Conservation (phyloP, 371 early-diverging fungal species). For the Mucor plumbeus region DNA sequence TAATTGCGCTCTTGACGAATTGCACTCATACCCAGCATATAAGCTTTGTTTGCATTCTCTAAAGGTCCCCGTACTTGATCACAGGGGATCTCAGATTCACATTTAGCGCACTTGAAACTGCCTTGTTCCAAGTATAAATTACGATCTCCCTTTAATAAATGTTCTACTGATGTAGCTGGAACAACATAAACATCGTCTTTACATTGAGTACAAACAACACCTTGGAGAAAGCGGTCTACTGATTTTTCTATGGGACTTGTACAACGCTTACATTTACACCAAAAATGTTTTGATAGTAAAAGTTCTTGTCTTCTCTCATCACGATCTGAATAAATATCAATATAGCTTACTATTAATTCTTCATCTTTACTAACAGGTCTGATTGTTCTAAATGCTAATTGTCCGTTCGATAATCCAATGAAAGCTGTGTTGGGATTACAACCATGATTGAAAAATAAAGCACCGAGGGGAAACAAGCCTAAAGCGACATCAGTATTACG, state of each 20-base stretch:
- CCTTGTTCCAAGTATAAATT: constrained; percentile 25
- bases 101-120: constrained; percentile 53
- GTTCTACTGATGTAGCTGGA: constrained; percentile 46
- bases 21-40: constrained; percentile 34
- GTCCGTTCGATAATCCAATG: constrained; percentile 56
- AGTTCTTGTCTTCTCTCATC: constrained; percentile 72
- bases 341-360: constrained; percentile 66
- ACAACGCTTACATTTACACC: constrained; percentile 79
- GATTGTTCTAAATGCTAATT: constrained; percentile 64
- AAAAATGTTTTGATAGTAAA: constrained; percentile 64
- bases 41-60: constrained; percentile 44
- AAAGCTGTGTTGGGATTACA: constrained; percentile 74
- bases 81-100: constrained; percentile 48
- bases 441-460: constrained; percentile 69
- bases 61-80: constrained; percentile 39
- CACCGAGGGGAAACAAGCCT: constrained; percentile 68
- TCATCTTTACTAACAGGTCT: constrained; percentile 59
- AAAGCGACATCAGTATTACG: constrained; percentile 62
- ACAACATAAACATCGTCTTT: constrained; percentile 70
- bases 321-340: constrained; percentile 72
- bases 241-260: constrained; percentile 61
- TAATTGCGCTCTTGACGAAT: constrained; percentile 42
- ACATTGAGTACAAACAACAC: constrained; percentile 67
- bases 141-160: constrained; percentile 21
- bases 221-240: constrained; percentile 71